phyloP scores from a whole-genome alignment of 345 rosid genomes.

The Eucalyptus fibrosa region DNA sequence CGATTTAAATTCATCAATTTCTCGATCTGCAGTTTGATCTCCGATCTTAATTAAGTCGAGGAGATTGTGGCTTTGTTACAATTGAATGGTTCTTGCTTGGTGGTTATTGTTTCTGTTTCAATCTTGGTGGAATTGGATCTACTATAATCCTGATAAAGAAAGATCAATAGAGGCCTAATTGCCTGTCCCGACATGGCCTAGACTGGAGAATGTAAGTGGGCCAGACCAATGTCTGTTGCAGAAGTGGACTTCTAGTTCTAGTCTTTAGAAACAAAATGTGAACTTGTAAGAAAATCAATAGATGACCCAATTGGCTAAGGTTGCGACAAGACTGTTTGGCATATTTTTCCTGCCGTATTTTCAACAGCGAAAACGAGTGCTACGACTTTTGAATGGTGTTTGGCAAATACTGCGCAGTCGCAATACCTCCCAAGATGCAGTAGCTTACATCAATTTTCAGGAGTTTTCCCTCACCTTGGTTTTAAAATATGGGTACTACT shows the following conservation, averaged over 20 bases:
- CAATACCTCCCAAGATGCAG: background rate
- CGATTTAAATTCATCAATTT: background rate
- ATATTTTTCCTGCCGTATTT: background rate
- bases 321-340: background rate
- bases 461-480: background rate
- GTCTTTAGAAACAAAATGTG: background rate
- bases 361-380: rapidly evolving
- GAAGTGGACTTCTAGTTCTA: background rate
- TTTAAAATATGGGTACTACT: background rate
- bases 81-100: background rate
- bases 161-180: background rate
- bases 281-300: too few relatives aligned
- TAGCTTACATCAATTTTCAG: background rate
- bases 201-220: background rate
- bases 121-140: background rate
- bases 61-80: background rate
- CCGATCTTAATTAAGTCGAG: background rate
- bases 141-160: background rate
- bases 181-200: background rate
- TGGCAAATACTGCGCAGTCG: background rate
- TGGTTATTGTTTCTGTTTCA: background rate
- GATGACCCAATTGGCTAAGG: background rate
- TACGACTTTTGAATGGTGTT: background rate
- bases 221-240: background rate
- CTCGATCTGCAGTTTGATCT: background rate